Evolutionary conservation across 2,329 filamentous ascomycete species (phyloP), one percentile per base, ranked within the genome.

Genomic region (Hypomyces rosellus): DNA sequence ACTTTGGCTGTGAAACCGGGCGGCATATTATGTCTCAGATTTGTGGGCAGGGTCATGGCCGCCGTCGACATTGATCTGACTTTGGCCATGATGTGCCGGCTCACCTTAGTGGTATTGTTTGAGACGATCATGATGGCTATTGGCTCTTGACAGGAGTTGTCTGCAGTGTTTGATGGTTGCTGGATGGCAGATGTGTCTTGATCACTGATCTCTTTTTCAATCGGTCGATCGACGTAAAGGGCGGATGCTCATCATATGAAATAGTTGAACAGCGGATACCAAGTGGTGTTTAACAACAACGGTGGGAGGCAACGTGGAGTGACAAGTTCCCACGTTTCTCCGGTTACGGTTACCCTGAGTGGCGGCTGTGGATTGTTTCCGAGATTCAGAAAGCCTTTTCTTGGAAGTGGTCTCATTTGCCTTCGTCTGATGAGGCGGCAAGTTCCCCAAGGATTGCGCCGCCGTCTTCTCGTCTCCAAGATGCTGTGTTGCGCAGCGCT

Each of bases 1-100:
- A 62, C 46, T 2, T 39, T 47, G 33, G 61, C 62, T 7, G 33
- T 48, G 47, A 58, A 62, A 3, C 62, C 64, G 6, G 63, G 63
- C 1, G 64, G 64, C 53, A 65, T 59, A 3, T 57, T 55, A 34
- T 53, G 22, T 36, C 45, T 39, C 14, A 33, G 3, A 14, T 11
- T 20, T 34, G 43, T 45, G 6, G 41, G 39, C 9, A 46, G 33
- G 36, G 37, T n/a, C 30, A 45, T 34, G 11, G 51, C 39, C 12
- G 44, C 20, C 33, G 48, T 53, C 13, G 51, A 50, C 6, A 42
- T 40, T 15, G 43, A 41, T 25, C 51, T 39, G 8, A 45, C 9
- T 20, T 50, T 45, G 5, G 44, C 18, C 15, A 51, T 7, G 30
- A 53, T 22, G 12, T 41, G 48, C 13, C 44, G 48, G 25, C 40